phyloP scores from a whole-genome alignment of 106 monocot genomes.

The Triglochin maritima region DNA sequence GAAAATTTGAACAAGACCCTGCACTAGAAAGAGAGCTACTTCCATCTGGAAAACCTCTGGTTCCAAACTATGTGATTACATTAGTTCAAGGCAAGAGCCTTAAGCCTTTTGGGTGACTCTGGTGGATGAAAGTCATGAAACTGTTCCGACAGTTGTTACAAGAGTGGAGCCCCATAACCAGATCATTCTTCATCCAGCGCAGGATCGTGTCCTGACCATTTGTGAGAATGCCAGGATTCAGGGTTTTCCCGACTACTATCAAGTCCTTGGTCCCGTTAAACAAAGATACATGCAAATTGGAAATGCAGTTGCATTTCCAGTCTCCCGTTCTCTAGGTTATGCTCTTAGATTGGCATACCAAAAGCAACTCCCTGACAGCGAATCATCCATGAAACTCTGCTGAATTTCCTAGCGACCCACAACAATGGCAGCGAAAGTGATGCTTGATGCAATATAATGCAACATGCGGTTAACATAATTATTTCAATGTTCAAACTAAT shows the following conservation, averaged over 20 bases:
- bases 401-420: no score
- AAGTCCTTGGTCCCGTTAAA: constrained; percentile 54
- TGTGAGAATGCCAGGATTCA: constrained; percentile 91
- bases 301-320: constrained; percentile 80
- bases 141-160: constrained; percentile 69
- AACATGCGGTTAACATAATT: no score
- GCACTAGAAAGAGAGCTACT: constrained; percentile 6
- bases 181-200: constrained; percentile 66
- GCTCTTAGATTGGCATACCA: constrained; percentile 30
- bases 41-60: constrained; percentile 14
- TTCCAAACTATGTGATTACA: constrained; percentile 42
- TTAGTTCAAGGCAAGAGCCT: constrained; percentile 35
- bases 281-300: constrained; percentile 71
- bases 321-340: constrained; percentile 56
- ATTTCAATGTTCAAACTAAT: no score
- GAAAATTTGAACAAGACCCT: constrained; percentile 15
- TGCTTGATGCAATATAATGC: no score
- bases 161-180: constrained; percentile 43
- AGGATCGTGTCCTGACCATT: constrained; percentile 64
- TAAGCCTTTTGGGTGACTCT: constrained; percentile 65
- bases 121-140: constrained; percentile 96
- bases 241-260: constrained; percentile 83
- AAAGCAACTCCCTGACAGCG: no score
- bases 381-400: no score
- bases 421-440: no score